A percentile compares a stretch with the other conserved stretches of the same genome.
Evolutionary conservation across 2,329 filamentous ascomycete genomes (phyloP).

Genomic region (Ophiostoma angusticollis): DNA sequence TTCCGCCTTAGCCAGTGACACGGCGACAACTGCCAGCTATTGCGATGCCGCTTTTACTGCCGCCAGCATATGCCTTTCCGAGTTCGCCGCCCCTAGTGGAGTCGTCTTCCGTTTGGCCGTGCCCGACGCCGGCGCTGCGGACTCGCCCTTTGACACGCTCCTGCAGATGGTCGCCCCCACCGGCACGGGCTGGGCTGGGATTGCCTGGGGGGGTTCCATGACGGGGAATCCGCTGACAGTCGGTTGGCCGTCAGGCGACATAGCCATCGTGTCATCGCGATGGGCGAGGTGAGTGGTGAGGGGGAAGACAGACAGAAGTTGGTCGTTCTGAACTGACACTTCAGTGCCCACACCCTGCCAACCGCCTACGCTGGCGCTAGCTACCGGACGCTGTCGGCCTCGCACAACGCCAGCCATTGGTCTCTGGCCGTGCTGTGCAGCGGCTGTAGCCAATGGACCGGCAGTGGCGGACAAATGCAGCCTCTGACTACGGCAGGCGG

Average conservation of each 20-base stretch:
- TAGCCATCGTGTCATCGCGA: slow-evolving; percentile 23
- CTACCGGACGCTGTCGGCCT: slow-evolving; percentile 15
- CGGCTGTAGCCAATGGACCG: slow-evolving; percentile 16
- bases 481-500: too few species aligned
- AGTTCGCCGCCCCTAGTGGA: slow-evolving; percentile 11
- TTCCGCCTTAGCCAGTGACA: too few species aligned
- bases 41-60: slow-evolving; percentile 1
- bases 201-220: slow-evolving; percentile 28
- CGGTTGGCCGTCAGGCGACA: slow-evolving; percentile 24
- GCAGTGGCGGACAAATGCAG: slow-evolving; percentile 12
- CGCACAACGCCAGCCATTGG: slow-evolving; percentile 19
- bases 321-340: too few species aligned
- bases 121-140: slow-evolving; percentile 15
- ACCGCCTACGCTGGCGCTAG: slow-evolving; percentile 13
- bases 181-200: slow-evolving; percentile 24
- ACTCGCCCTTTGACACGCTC: slow-evolving; percentile 22
- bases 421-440: slow-evolving; percentile 18
- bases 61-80: slow-evolving; percentile 11
- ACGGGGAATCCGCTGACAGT: slow-evolving; percentile 25
- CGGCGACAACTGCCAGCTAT: background rate
- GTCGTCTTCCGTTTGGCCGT: slow-evolving; percentile 18
- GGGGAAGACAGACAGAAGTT: too few species aligned
- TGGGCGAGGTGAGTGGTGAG: slow-evolving; percentile 25
- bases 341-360: slow-evolving; percentile 10
- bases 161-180: slow-evolving; percentile 25